Conservation (phyloP, 1,284 basidiomycete species). For the Microbotryum scabiosae region DNA sequence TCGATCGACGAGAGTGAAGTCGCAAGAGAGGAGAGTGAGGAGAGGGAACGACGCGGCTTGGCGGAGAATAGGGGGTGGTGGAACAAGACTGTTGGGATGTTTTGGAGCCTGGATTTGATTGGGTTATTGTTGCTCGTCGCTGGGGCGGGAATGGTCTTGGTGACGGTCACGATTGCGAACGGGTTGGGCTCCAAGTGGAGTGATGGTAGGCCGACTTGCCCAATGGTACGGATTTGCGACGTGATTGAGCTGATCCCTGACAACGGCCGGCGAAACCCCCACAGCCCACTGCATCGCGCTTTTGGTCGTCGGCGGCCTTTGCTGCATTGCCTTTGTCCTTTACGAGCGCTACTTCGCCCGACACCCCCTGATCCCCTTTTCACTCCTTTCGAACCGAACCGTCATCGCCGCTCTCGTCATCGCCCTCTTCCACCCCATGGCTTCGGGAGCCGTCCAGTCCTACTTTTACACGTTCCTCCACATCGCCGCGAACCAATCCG, state of each 20-base stretch:
- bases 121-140: constrained; percentile 40
- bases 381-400: constrained; percentile 37
- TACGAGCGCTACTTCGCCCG: constrained; percentile 38
- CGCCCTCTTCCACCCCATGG: constrained; percentile 38
- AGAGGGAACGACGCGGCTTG: not conserved
- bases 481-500: constrained; percentile 35
- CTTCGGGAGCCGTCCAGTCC: constrained; percentile 35
- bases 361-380: constrained; percentile 39
- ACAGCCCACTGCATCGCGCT: constrained; percentile 38
- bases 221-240: no score
- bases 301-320: constrained; percentile 35
- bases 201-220: constrained; percentile 14
- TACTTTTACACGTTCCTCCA: constrained; percentile 37
- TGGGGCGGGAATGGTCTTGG: constrained; percentile 39
- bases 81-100: constrained; percentile 26
- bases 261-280: no score
- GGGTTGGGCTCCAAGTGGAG: constrained; percentile 36
- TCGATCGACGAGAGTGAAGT: constrained; percentile 8
- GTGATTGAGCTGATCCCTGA: no score
- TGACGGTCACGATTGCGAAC: constrained; percentile 40
- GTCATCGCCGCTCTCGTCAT: constrained; percentile 37
- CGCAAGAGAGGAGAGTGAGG: not conserved
- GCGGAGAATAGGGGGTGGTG: constrained; percentile 1
- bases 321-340: constrained; percentile 33
- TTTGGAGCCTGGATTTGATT: constrained; percentile 40